Evolutionary conservation across 2,329 filamentous ascomycete genomes (phyloP), one percentile per base, ranked within the genome.

Genomic region (Phialemonium atrogriseum): DNA sequence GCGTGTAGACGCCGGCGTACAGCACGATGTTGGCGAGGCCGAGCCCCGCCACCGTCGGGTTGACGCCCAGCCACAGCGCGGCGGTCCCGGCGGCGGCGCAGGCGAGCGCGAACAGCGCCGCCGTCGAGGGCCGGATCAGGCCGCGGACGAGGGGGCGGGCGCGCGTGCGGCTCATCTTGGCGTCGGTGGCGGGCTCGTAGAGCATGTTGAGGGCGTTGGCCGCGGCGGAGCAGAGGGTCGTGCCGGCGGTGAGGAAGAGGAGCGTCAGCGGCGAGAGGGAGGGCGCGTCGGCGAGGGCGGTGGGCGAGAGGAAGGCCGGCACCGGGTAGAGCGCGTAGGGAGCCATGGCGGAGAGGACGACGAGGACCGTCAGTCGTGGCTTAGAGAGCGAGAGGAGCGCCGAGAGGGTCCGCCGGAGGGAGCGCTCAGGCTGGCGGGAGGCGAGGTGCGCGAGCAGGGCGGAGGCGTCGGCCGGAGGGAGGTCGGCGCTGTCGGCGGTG

Each of bases 151-250:
- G 67, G 0, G 91, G 91, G 5, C 91, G 66, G 46, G 95, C 95
- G 17, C 85, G 74, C 3, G 91, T 98, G n/a, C 91, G 77, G 21
- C 74, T 79, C 91, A 98, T 98, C 48, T 83, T 77, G 27, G 87
- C 85, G 56, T 98, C 91, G 51, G 88, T 88, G 37, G 79, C 70
- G 8, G 80, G 84, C 59, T 98, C 91, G 59, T 95, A 87, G 36
- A 95, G 77, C 91, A 98, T 98, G 59, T 98, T 98, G 43, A 96
- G 68, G 2, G 91, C 77, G 54, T 98, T 98, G 25, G 91, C 91
- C 37, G 83, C 85, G 25, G 88, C 86, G n/a, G 77, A 84, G 55
- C 85, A 91, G 13, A 95, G 70, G 5, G 88, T 78, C 0, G 91
- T 96, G 37, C 91, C 89, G 4, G 77, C 77, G 1, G 89, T 94